Base-by-base conservation (phyloP, 495 filamentous ascomycete genomes). In the Xylaria curta region DNA sequence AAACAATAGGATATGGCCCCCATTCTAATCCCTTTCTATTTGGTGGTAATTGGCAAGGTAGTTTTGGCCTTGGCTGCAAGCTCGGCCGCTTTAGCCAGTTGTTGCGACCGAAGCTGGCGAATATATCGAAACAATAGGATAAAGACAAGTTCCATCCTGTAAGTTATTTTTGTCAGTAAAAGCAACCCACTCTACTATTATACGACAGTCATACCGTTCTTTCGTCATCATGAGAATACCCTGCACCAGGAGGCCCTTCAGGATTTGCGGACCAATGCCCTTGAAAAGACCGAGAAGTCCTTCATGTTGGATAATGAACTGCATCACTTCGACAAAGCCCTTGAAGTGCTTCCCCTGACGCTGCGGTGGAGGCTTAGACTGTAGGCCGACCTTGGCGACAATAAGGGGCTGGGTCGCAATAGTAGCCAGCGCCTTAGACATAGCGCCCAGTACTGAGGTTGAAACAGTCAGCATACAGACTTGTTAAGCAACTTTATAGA, bases 211-310 rank as follows among this genome's bases (percentile, higher is more conserved):
- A 72, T 87, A 97, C 94, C 94, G 89, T 82, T 99, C 97, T 84
- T 99, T 99, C 4, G 93, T 97, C 96, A 98, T 99, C 96, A 99
- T 99, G 31, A 99, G 84, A 61, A 98, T 84, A 66, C 96, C 96
- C 78, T 99, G 96, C 6, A 99, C 96, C 58, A 98, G 76, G 56
- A 99, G 82, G 21, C 97, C 96, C 82, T 99, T 99, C 59, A 92
- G 76, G 62, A 99, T 91, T 79, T 99, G 96, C 0, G 96, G 96
- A 0, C 90, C 95, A 78, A 99, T 97, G 28, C 96, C 96, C 84
- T 98, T 99, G 86, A 98, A 98, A 17, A 98, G 87, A 24, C 92
- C 92, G 24, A 91, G 74, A 4, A 86, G 73, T 10, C 96, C 96
- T 80, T 99, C 96, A 72, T 97, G 90, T 74, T 97, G 82, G 58